phyloP scores from a whole-genome alignment of 2,329 filamentous ascomycete species.

The Cercospora sojina region DNA sequence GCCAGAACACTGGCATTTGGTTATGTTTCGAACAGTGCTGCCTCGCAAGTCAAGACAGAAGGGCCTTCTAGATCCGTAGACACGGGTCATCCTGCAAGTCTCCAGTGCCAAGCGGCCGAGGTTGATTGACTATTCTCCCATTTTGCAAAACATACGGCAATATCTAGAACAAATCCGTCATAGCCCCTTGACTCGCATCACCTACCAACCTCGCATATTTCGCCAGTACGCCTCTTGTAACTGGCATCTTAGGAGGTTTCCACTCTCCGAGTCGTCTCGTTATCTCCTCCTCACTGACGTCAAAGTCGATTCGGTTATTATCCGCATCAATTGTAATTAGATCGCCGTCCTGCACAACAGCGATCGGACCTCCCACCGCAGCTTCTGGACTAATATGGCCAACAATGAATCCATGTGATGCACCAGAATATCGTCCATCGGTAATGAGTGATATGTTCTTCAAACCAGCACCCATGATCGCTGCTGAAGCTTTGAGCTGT shows the following conservation, averaged over 20 bases:
- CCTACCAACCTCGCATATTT: slow-evolving; percentile 88
- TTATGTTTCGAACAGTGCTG: background rate
- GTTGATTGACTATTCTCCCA: background rate
- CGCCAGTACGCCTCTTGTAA: slow-evolving; percentile 79
- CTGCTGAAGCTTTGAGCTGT: slow-evolving; percentile 81
- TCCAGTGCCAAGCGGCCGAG: background rate
- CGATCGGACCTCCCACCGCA: slow-evolving; percentile 83
- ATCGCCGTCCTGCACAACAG: slow-evolving; percentile 77
- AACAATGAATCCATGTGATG: slow-evolving; percentile 88
- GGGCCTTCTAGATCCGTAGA: background rate
- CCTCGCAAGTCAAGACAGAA: background rate
- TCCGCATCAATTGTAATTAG: slow-evolving; percentile 82
- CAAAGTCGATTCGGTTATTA: slow-evolving; percentile 69
- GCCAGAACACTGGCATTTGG: no score
- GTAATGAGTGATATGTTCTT: slow-evolving; percentile 88
- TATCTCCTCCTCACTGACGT: slow-evolving; percentile 71
- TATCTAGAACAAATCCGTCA: slow-evolving; percentile 69
- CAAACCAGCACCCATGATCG: slow-evolving; percentile 88
- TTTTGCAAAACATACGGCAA: background rate
- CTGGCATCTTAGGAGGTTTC: slow-evolving; percentile 68
- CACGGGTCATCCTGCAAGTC: background rate
- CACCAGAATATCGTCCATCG: slow-evolving; percentile 85
- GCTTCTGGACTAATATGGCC: slow-evolving; percentile 92
- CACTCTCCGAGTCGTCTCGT: slow-evolving; percentile 62
- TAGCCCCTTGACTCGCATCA: slow-evolving; percentile 86